Evolutionary conservation across 2,329 filamentous ascomycete species (phyloP), one percentile per base, ranked within the genome.

Genomic region (Sporothrix pseudoabietina): DNA sequence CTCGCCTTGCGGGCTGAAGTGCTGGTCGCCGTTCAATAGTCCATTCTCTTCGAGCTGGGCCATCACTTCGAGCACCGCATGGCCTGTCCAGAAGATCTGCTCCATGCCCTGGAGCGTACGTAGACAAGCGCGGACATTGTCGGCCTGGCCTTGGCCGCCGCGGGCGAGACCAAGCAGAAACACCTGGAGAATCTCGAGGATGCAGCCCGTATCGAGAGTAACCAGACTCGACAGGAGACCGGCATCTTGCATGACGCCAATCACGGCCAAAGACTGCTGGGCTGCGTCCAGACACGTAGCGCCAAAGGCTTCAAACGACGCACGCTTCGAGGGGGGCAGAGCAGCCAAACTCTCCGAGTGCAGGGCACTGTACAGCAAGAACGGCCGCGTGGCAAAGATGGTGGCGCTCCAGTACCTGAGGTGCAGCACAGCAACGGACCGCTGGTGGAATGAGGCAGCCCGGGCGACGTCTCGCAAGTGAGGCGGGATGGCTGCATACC

Each of bases 341-440:
- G 70, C 44, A 12, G 73, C 69, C 12, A 75, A 35, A 16, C 74
- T 71, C 1, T 69, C 66, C 9, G 72, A 41, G 30, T 76, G 74
- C 19, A 76, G 71, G 1, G 76, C 77, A 19, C 69, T 74, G 63
- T 78, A 77, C 1, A 79, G 74, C 49, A 79, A 68, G 49, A 79
- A 79, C 39, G 88, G 85, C 1, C 77, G 76, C 0, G 77, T 78
- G 49, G 76, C 76, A 41, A 77, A 77, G 10, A 78, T 69, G 35
- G 74, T 71, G 32, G 73, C 70, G 71, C 75, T 76, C 76, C 76
- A 78, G 74, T 77, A 78, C 8, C 77, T 75, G 30, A 78, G 73
- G 26, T 78, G 77, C 30, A 79, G 73, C 4, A 78, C 72, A 1
- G 77, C 76, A 1, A 78, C 77, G 19, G 77, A 77, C 9, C 78